Percentiles rank a stretch among this genome's conserved stretches.
Evolutionary conservation across 306 rosid species (phyloP).

Genomic region (Acacia crassicarpa): DNA sequence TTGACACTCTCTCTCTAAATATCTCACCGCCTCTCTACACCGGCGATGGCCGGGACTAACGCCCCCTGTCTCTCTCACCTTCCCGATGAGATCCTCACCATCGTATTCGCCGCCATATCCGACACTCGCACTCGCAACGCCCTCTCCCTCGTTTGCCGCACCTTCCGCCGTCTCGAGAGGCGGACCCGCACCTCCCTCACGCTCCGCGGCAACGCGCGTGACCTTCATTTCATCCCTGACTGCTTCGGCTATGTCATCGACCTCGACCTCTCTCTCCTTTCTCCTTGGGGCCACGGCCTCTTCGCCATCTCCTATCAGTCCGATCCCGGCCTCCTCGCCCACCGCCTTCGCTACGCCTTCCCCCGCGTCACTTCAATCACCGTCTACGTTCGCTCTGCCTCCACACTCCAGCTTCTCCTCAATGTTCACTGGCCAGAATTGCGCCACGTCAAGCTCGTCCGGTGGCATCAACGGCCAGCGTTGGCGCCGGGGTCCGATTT

Average conservation of each 20-base stretch:
- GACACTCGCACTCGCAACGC: conserved; percentile 78
- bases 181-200: conserved; percentile 70
- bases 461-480: conserved; percentile 79
- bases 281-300: conserved; percentile 91
- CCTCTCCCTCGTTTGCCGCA: conserved; percentile 55
- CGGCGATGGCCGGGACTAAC: conserved; percentile 24
- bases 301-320: conserved; percentile 43
- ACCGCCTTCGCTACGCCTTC: conserved; percentile 61
- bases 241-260: conserved; percentile 60
- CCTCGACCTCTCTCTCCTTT: conserved; percentile 75
- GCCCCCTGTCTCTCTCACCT: conserved; percentile 48
- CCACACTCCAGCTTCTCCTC: conserved; percentile 54
- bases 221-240: conserved; percentile 62
- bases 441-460: conserved; percentile 68
- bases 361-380: conserved; percentile 71
- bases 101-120: conserved; percentile 47
- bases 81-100: conserved; percentile 67
- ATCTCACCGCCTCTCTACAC: neutral
- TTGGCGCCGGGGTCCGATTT: conserved; percentile 59
- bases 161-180: conserved; percentile 57
- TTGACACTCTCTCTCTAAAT: neutral
- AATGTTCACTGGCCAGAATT: conserved; percentile 65
- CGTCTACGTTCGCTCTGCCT: conserved; percentile 66
- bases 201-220: conserved; percentile 89
- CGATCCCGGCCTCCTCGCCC: conserved; percentile 63